Base-by-base conservation (phyloP, 1,284 basidiomycete genomes). In the Thelephora terrestris region DNA sequence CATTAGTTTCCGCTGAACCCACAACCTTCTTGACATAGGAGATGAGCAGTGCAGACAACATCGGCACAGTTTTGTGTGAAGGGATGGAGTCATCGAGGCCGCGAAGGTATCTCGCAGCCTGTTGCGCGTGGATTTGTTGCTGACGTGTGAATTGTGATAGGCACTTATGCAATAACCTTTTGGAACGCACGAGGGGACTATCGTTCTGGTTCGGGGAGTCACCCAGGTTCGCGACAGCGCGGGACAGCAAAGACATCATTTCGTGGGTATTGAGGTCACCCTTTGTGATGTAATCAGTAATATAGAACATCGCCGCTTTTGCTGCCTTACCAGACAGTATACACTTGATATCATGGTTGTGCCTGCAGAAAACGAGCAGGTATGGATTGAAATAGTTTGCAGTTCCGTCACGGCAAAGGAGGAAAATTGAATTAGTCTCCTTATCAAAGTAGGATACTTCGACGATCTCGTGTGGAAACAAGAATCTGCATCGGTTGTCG, bases 321-420 rank as follows among this genome's bases (percentile, higher is more conserved):
- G 53, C 46, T 4, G 34, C 46, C 25, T 46, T 43, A 2, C 53
- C 53, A 16, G 53, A 54, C n/a, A 51, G 18, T 16, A 57, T 55
- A 32, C 47, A 53, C 25, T 55, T 48, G 18, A 55, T 55, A 24
- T 58, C 55, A 45, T 55, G 49, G 46, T 55, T 57, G 38, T 55
- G 52, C 16, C 54, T 27, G 16, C 50, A 56, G 25, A 50, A 47
- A 5, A 52, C 47, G 18, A 51, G 38, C 14, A 52, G 24, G 17
- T 52, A 34, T 5, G 51, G 55, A 47, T 56, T 56, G 37, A 47
- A 53, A 39, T 51, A 56, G 37, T 56, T 56, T 10, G 55, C 45
- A 23, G 20, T 49, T n/a, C n/a, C 14, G 27, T 57, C 55, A 5
- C 27, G 14, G 27, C 51, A 53, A 3, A 47, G 18, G 3, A 57